A percentile compares a stretch with the other conserved stretches of the same genome.
These are phyloP conservation scores for Podochytrium sp. DNA, from an alignment of 192 early-diverging fungal genomes.

Conservation along the genomic window DNA sequence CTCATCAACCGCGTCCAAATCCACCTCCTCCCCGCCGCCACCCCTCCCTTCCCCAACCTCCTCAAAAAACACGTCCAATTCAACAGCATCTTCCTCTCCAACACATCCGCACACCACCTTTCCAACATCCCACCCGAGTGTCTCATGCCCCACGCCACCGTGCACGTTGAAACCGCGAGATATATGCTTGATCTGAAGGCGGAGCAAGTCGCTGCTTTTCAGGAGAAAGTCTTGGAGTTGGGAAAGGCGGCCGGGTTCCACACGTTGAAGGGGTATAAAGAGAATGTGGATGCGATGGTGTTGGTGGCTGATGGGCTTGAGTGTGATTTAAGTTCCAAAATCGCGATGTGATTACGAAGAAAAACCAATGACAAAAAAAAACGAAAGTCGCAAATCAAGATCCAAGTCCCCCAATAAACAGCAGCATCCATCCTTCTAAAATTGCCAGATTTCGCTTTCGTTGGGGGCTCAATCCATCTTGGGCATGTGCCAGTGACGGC, in stretches of 20 bases:
- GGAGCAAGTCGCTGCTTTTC: constrained; percentile 22
- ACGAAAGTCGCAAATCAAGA: too few species aligned
- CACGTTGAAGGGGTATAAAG: neutral
- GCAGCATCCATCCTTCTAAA: too few species aligned
- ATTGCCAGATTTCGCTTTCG: too few species aligned
- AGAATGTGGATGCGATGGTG: neutral
- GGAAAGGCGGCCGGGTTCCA: constrained; percentile 19
- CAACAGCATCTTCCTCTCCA: constrained; percentile 36
- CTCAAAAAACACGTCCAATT: constrained; percentile 26
- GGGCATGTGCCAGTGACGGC: too few species aligned
- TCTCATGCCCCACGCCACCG: constrained; percentile 6
- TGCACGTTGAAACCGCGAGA: constrained; percentile 41
- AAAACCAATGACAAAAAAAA: too few species aligned
- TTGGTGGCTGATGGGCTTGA: neutral
- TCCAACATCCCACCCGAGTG: constrained; percentile 20
- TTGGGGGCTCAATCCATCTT: too few species aligned
- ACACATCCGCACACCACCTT: constrained; percentile 37
- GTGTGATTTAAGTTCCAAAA: too few species aligned
- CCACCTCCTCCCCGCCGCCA: neutral
- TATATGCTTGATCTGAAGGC: constrained; percentile 29
- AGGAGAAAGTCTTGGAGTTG: constrained; percentile 20
- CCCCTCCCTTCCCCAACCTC: neutral
- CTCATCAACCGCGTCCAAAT: neutral
- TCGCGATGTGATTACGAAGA: too few species aligned
- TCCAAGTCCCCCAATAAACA: too few species aligned